Evolutionary conservation across 176 grass and related monocot genomes (phyloP).

Genomic region (Zoysia pacifica): DNA sequence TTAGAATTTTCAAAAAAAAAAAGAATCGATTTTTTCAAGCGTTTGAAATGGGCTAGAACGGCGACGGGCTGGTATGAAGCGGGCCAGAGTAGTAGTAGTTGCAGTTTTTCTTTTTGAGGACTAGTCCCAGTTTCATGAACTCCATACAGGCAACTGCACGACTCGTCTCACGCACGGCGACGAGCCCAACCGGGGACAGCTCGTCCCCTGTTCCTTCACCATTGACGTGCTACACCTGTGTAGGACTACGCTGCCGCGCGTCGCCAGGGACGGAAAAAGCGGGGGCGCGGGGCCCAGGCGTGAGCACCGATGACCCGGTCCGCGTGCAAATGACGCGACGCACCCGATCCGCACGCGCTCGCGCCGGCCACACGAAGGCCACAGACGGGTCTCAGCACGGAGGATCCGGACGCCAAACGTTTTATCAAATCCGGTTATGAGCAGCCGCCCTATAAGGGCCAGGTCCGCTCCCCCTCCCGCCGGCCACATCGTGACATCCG

Average conservation of each 20-base stretch:
- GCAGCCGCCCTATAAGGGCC: conserved; percentile 21
- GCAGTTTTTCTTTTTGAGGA: too few relatives aligned
- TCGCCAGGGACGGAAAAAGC: too few relatives aligned
- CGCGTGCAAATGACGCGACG: conserved; percentile 36
- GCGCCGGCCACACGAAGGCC: not conserved
- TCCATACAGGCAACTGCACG: too few relatives aligned
- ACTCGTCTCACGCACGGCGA: too few relatives aligned
- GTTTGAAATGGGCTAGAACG: too few relatives aligned
- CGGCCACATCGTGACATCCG: not conserved
- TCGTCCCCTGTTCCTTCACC: not conserved
- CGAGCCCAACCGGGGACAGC: too few relatives aligned
- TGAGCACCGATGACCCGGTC: conserved; percentile 10
- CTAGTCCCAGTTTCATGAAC: too few relatives aligned
- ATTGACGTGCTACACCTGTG: not conserved
- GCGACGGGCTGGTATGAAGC: too few relatives aligned
- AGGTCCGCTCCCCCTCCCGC: not conserved
- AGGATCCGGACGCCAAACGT: conserved; percentile 28
- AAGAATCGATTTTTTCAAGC: too few relatives aligned
- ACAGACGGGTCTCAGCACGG: not conserved
- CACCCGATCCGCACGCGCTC: not conserved
- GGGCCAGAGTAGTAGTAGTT: too few relatives aligned
- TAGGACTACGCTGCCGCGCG: not conserved
- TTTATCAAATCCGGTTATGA: conserved; percentile 20
- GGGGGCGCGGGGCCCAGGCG: not conserved
- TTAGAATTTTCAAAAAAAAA: too few relatives aligned